phyloP scores from a whole-genome alignment of 345 rosid species.

The Tarenaya hassleriana region DNA sequence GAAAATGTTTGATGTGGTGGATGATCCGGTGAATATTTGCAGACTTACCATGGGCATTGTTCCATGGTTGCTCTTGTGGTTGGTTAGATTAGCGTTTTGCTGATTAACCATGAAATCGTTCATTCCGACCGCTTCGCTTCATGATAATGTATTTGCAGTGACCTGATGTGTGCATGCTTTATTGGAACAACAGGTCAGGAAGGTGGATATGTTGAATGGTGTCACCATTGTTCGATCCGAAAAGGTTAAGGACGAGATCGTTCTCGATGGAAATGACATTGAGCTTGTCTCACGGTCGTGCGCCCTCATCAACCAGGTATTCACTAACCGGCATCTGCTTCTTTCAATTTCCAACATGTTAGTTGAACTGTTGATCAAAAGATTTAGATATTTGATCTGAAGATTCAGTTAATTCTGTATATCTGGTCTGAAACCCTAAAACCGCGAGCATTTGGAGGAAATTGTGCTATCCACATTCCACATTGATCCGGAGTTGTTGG shows the following conservation, averaged over 20 bases:
- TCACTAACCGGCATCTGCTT: neutral
- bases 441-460: neutral
- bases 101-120: too few species aligned
- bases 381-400: neutral
- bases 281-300: slow-evolving; percentile 57
- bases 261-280: slow-evolving; percentile 54
- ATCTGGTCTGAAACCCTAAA: too few species aligned
- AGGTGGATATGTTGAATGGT: slow-evolving; percentile 56
- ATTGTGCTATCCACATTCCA: neutral
- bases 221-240: slow-evolving; percentile 53
- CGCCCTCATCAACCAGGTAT: slow-evolving; percentile 58
- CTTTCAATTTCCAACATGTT: neutral
- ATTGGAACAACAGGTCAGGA: slow-evolving; percentile 37
- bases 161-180: neutral
- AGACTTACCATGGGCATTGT: too few species aligned
- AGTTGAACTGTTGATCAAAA: neutral
- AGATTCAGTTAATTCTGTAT: too few species aligned
- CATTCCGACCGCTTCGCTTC: too few species aligned
- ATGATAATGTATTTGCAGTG: neutral
- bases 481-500: neutral
- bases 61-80: too few species aligned
- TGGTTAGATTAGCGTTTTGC: too few species aligned
- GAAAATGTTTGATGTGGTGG: too few species aligned
- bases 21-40: too few species aligned
- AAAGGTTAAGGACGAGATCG: slow-evolving; percentile 57